Conservation (phyloP, 2,329 filamentous ascomycete genomes). For the Fusarium brevicatenulatum region DNA sequence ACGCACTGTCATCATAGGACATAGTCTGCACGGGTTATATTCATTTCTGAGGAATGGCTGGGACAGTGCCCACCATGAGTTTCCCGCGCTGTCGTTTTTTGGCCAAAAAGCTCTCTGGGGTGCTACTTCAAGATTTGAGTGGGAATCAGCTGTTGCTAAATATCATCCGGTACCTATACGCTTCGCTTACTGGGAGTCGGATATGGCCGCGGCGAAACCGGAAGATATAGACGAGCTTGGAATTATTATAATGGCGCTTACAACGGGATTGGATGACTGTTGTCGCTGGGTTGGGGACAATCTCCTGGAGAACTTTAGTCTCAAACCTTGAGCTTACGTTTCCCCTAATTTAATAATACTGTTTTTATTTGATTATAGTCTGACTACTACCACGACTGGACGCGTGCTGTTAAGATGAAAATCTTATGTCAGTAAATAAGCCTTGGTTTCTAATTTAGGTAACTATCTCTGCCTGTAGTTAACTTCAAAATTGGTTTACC, state of each 20-base stretch:
- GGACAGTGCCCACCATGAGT: neutral
- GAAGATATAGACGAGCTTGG: neutral
- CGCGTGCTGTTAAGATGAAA: too few species aligned
- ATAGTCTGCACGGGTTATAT: neutral
- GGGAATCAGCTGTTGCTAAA: neutral
- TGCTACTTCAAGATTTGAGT: neutral
- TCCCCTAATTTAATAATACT: accelerated
- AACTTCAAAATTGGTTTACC: too few species aligned
- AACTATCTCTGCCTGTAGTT: too few species aligned
- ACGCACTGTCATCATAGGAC: neutral
- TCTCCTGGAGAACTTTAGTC: neutral
- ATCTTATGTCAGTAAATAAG: too few species aligned
- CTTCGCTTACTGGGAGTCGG: neutral
- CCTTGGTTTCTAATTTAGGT: too few species aligned
- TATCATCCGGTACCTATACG: neutral
- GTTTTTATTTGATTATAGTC: too few species aligned
- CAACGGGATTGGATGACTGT: neutral
- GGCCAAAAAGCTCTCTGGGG: neutral
- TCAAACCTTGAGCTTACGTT: accelerated
- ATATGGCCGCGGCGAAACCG: neutral
- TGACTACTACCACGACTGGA: too few species aligned
- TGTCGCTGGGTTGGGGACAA: neutral
- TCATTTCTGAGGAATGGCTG: neutral
- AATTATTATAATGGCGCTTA: neutral
- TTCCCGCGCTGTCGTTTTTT: neutral